These are phyloP conservation scores for Neonectria magnoliae DNA, from an alignment of 2,329 filamentous ascomycete species.

Conservation along the genomic window DNA sequence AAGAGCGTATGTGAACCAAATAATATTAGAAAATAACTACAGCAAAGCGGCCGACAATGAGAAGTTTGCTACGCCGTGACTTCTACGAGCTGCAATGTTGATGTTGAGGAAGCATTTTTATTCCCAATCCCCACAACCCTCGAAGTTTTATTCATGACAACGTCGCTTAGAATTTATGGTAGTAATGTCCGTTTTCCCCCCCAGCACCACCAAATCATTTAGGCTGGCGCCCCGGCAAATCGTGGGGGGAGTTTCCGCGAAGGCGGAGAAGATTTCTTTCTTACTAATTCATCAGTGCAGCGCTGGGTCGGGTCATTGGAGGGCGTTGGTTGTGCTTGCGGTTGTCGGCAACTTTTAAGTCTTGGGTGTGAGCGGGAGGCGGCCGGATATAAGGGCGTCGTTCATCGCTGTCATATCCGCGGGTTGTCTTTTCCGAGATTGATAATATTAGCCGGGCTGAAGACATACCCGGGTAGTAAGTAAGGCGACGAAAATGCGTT, in stretches of 20 bases:
- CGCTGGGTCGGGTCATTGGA: background rate
- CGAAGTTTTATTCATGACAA: slow-evolving; percentile 11
- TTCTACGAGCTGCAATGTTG: background rate
- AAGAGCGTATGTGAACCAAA: background rate
- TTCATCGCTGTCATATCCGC: background rate
- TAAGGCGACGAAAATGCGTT: background rate
- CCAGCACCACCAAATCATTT: background rate
- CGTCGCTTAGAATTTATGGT: background rate
- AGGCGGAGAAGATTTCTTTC: background rate
- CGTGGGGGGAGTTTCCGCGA: background rate
- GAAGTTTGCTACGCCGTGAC: background rate
- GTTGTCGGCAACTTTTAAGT: background rate
- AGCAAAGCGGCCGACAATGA: background rate
- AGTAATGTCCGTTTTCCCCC: background rate
- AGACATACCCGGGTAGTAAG: background rate
- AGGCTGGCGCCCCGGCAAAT: background rate
- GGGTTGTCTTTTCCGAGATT: background rate
- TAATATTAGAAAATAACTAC: background rate
- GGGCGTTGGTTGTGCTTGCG: background rate
- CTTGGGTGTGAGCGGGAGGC: background rate
- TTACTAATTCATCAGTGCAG: background rate
- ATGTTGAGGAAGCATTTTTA: background rate
- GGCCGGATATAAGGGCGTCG: background rate
- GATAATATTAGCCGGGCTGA: background rate
- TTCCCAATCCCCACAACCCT: slow-evolving; percentile 8